phyloP scores from a whole-genome alignment of 306 rosid species.

The cucumber (Cucumis sativus) region Cucumber_9930_V3 NC_026656.2:2307001-2307500 shows the following conservation, averaged over 20 bases:
- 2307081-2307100: too few species aligned
- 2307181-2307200: constrained; percentile 30
- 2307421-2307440: not conserved
- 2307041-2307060: too few species aligned
- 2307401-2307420: constrained; percentile 7
- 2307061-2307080: too few species aligned
- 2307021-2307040: too few species aligned
- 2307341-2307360: constrained; percentile 18
- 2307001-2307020: too few species aligned
- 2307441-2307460: not conserved
- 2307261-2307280: constrained; percentile 56
- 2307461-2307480: not conserved
- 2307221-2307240: constrained; percentile 65
- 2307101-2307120: too few species aligned
- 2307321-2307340: constrained; percentile 8
- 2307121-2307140: too few species aligned
- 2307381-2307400: not conserved
- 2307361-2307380: constrained; percentile 11
- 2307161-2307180: not conserved
- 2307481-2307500: not conserved
- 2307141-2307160: not conserved
- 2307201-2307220: constrained; percentile 35
- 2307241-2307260: constrained; percentile 57
- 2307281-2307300: constrained; percentile 50
- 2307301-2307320: constrained; percentile 17